phyloP scores from a whole-genome alignment of 345 rosid genomes.

The Corchorus capsularis region DNA sequence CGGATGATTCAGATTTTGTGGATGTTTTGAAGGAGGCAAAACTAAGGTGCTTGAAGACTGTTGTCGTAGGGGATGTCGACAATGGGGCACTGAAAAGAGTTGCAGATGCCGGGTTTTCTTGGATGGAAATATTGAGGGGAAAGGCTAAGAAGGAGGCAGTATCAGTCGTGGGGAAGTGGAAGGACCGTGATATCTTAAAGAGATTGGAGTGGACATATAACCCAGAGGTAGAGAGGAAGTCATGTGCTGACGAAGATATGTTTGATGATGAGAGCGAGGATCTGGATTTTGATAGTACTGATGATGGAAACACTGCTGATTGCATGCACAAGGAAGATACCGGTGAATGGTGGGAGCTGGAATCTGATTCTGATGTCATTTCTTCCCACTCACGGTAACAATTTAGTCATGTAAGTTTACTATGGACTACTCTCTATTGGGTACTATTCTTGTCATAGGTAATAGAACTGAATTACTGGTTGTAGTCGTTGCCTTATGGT shows the following conservation, averaged over 20 bases:
- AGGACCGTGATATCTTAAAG: constrained; percentile 66
- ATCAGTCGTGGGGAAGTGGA: constrained; percentile 72
- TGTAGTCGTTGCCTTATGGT: background rate
- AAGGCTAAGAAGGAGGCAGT: constrained; percentile 86
- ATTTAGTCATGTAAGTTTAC: background rate
- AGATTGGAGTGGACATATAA: constrained; percentile 78
- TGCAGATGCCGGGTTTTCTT: constrained; percentile 74
- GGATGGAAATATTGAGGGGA: constrained; percentile 83
- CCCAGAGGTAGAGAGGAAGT: constrained; percentile 46
- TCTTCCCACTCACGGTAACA: constrained; percentile 7
- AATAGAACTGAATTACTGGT: no score
- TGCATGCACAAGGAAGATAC: constrained; percentile 28
- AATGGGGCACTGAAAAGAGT: constrained; percentile 70
- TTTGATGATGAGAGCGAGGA: constrained; percentile 29
- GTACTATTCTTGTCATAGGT: background rate
- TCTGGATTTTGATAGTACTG: constrained; percentile 24
- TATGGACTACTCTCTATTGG: background rate
- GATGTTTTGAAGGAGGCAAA: constrained; percentile 69
- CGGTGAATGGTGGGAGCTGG: constrained; percentile 75
- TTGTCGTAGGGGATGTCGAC: constrained; percentile 73
- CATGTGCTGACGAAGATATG: constrained; percentile 27
- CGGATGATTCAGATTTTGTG: constrained; percentile 82
- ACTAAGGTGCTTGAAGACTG: constrained; percentile 71
- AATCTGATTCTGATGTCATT: constrained; percentile 41
- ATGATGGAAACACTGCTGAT: constrained; percentile 29